Base-by-base conservation (phyloP, 345 rosid genomes). In the Eucalyptus globulus region DNA sequence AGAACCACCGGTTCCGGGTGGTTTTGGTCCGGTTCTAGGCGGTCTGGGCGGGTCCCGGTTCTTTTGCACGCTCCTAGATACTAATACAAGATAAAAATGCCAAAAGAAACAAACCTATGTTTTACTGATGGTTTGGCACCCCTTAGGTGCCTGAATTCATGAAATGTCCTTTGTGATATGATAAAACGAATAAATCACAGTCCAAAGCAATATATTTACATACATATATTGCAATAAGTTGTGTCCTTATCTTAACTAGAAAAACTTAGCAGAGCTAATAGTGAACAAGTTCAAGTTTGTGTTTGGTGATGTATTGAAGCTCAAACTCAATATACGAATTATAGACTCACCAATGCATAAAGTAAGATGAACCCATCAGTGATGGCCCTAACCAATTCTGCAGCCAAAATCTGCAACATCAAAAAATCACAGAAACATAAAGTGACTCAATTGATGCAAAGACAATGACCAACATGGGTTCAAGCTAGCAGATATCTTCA, bases 301-400 rank as follows among this genome's bases (percentile, higher is more conserved):
- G 44, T 47, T 86, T 47, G 34, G 22, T 49, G 54, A 50, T n/a
- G 44, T n/a, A 47, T 60, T 6, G 86, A 47, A 88, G 72, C 15
- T 62, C 51, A 58, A 76, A 49, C n/a, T 26, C 56, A 88, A 43
- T 44, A 24, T 34, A 54, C 53, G 29, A 26, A 62, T 87, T 26
- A 86, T 49, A 34, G 43, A 91, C 95, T 93, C 91, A 98, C 99
- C 99, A 97, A 92, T 97, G 98, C 97, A 94, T 96, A 90, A 93
- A 95, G 89, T 96, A 94, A 45, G 99, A 95, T 89, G 99, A 95
- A 90, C 96, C 99, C 88, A 94, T 92, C 91, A 96, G 91, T 53
- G 99, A 98, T 40, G 99, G 99, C 90, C 99, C 99, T 89, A 95
- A 95, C 99, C 99, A 98, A 90, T 98, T 96, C 92, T 98, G 99